phyloP scores from a whole-genome alignment of 2,329 filamentous ascomycete species.

The Neonectria coccinea region DNA sequence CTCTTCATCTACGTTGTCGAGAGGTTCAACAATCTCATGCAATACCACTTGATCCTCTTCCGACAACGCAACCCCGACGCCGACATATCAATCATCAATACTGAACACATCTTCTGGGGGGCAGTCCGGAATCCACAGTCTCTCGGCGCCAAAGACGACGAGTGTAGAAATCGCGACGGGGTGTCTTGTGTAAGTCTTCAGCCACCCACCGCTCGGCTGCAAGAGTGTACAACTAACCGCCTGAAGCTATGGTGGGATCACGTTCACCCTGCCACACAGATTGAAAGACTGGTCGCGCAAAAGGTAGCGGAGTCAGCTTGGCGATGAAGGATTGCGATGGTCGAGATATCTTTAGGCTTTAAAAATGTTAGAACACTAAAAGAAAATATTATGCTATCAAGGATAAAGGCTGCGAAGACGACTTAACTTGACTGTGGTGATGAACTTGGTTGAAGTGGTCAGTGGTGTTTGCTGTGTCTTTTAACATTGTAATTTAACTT shows the following conservation, averaged over 20 bases:
- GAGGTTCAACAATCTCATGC: not conserved
- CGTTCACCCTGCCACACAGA: not conserved
- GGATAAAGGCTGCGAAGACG: not conserved
- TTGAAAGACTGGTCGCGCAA: not conserved
- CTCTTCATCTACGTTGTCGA: not conserved
- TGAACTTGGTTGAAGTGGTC: not conserved
- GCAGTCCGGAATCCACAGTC: not conserved
- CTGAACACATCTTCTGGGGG: not conserved
- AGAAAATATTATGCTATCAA: not conserved
- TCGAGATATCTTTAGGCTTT: not conserved
- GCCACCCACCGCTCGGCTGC: not conserved
- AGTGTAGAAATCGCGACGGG: not conserved
- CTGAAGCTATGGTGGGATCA: not conserved
- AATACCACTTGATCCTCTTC: not conserved
- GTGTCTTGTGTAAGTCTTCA: not conserved
- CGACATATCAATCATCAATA: not conserved
- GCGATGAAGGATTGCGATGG: not conserved
- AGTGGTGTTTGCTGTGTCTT: not conserved
- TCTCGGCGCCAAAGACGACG: not conserved
- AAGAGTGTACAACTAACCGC: not conserved
- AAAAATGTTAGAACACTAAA: not conserved
- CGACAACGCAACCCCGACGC: not conserved
- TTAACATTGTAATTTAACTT: not conserved
- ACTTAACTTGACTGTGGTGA: not conserved
- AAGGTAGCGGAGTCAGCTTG: not conserved